Conservation (phyloP, 345 rosid genomes). For the Hibiscus trionum region DNA sequence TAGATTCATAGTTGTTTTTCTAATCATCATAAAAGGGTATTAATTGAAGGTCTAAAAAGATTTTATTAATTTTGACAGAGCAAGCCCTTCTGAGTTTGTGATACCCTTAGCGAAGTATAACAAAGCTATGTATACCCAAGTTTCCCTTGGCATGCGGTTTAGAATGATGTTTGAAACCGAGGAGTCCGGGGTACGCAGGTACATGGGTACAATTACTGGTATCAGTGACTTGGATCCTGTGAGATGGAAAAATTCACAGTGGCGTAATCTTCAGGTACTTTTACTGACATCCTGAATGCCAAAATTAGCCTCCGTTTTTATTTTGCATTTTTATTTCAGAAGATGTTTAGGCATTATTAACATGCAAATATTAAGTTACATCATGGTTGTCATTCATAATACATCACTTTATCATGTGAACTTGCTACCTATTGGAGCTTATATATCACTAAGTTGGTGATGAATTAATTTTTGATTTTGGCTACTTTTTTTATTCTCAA, state of each 20-base stretch:
- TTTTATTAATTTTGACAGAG: slow-evolving; percentile 42
- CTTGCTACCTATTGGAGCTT: neutral
- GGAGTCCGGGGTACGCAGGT: slow-evolving; percentile 90
- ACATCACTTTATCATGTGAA: neutral
- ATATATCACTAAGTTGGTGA: too few relatives aligned
- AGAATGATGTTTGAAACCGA: slow-evolving; percentile 99
- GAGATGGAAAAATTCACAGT: slow-evolving; percentile 90
- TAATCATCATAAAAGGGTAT: too few relatives aligned
- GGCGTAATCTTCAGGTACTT: slow-evolving; percentile 99
- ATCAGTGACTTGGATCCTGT: slow-evolving; percentile 79
- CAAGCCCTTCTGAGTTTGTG: slow-evolving; percentile 96
- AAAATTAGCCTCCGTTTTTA: neutral
- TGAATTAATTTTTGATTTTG: neutral
- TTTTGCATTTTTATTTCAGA: neutral
- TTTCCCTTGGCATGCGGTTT: slow-evolving; percentile 89
- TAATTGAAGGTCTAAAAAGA: slow-evolving; percentile 14
- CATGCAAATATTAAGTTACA: neutral
- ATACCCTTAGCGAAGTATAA: slow-evolving; percentile 88
- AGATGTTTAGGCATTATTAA: neutral
- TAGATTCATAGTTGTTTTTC: neutral
- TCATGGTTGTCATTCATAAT: neutral
- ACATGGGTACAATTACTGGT: slow-evolving; percentile 93
- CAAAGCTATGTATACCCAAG: slow-evolving; percentile 82
- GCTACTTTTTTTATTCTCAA: slow-evolving; percentile 6
- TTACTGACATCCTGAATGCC: neutral